A percentile compares a stretch with the other conserved stretches of the same genome.
Conservation (phyloP, 2,329 filamentous ascomycete species). For the Pezicula radicicola region DNA sequence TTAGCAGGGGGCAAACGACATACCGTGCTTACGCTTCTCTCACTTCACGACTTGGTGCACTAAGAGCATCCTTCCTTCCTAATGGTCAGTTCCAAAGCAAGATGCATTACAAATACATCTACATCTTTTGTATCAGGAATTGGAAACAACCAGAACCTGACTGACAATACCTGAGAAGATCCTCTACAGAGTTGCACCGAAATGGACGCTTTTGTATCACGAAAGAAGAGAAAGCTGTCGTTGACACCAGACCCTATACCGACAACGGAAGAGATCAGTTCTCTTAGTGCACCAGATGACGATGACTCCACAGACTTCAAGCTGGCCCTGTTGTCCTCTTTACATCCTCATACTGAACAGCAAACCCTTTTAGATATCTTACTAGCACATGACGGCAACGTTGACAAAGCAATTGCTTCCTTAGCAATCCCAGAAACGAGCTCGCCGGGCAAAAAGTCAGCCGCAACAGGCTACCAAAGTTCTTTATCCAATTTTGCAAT, state of each 20-base stretch:
- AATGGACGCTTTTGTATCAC: conserved; percentile 58
- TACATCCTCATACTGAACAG: conserved; percentile 63
- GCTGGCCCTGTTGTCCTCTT: conserved; percentile 75
- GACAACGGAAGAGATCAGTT: conserved; percentile 20
- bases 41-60: no score
- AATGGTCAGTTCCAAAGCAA: no score
- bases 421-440: conserved; percentile 35
- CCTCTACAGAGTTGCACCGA: background rate
- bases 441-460: conserved; percentile 25
- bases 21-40: no score
- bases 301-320: conserved; percentile 89
- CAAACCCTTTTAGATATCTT: conserved; percentile 75
- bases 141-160: no score
- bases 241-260: conserved; percentile 4
- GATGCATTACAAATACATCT: no score
- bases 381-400: conserved; percentile 73
- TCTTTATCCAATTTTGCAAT: conserved; percentile 55
- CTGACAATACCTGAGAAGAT: no score
- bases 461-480: conserved; percentile 52
- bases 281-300: conserved; percentile 32
- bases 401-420: conserved; percentile 59
- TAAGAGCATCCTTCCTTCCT: no score
- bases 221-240: conserved; percentile 47
- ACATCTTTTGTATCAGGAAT: no score
- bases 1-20: background rate